These are phyloP conservation scores for Carex parvula DNA, from an alignment of 176 grass and related monocot species.

Conservation along the genomic window DNA sequence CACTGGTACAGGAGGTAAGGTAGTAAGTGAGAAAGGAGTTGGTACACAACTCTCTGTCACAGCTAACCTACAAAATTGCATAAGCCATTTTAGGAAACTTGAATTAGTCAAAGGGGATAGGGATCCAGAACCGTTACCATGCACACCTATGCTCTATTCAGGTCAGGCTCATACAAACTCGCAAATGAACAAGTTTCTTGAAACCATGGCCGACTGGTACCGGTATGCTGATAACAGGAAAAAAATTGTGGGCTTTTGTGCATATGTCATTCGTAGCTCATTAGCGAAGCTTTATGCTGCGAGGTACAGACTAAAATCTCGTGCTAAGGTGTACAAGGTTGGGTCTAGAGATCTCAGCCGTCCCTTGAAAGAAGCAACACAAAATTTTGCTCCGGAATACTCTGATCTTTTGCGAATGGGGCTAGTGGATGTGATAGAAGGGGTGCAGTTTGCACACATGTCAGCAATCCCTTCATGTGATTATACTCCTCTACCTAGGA, in stretches of 20 bases:
- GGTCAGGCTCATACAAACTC: conserved; percentile 95
- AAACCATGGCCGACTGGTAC: conserved; percentile 96
- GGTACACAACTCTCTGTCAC: conserved; percentile 83
- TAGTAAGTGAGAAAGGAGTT: conserved; percentile 77
- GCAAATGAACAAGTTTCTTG: conserved; percentile 98
- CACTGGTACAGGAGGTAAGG: conserved; percentile 63
- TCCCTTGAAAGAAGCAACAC: conserved; percentile 70
- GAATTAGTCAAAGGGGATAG: conserved; percentile 90
- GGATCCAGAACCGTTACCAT: conserved; percentile 77
- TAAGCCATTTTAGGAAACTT: conserved; percentile 81
- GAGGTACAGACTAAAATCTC: conserved; percentile 91
- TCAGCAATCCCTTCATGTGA: conserved; percentile 83
- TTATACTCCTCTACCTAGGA: conserved; percentile 82
- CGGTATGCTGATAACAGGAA: conserved; percentile 90
- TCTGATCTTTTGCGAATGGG: conserved; percentile 97
- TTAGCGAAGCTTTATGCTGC: conserved; percentile 87
- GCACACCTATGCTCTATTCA: conserved; percentile 79
- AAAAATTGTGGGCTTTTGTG: conserved; percentile 91
- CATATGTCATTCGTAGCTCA: conserved; percentile 80
- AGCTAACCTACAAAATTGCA: conserved; percentile 72
- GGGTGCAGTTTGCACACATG: conserved; percentile 87
- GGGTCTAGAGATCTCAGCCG: conserved; percentile 86
- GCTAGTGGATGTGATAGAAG: conserved; percentile 84
- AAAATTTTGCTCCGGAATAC: conserved; percentile 82
- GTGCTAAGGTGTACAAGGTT: conserved; percentile 92